Base-by-base conservation (phyloP, 768 basidiomycete species). In the Suillus subalutaceus region DNA sequence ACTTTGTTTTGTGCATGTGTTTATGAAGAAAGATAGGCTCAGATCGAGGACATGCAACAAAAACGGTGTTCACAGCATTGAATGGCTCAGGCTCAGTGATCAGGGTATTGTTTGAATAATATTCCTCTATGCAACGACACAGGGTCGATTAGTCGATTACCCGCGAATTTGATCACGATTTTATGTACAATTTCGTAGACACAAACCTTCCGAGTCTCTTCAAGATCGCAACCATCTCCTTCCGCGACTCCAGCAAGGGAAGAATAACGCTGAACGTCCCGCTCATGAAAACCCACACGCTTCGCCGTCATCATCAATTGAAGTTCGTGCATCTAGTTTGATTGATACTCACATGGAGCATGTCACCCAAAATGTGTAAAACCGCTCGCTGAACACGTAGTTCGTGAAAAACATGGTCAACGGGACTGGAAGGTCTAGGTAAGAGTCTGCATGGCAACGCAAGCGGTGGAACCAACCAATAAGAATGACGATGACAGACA, bases 341-440 rank as follows among this genome's bases (percentile, higher is more conserved):
- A 52, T 15, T 18, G n/a, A 18, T 13, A 48, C 75, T 65, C 37
- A 76, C 75, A 78, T 76, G 13, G 77, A 74, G 56, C 77, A 77
- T 13, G 74, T 72, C 32, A 77, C 70, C 78, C 78, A 79, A 72
- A 78, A 77, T 4, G 70, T 71, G 68, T 74, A 78, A 65, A 79
- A 79, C 13, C 53, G 62, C 59, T 69, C 63, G 64, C 73, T 75
- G 70, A 79, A 79, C 8, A 79, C 68, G 62, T 79, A 79, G 64
- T 72, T 71, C 8, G 76, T 71, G 69, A 78, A 78, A 71, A 77
- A 79, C 77, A 79, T 78, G 30, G 78, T 75, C 12, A 79, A 62
- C 13, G 78, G 78, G 0, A 79, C 75, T 74, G 23, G 26, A 43
- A 9, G 5, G 43, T 32, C 43, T 38, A 35, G 6, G 26, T 66